Percentiles rank a stretch among this genome's conserved stretches.
Conservation (phyloP, 805 yeast species). For the Pichia exigua region DNA sequence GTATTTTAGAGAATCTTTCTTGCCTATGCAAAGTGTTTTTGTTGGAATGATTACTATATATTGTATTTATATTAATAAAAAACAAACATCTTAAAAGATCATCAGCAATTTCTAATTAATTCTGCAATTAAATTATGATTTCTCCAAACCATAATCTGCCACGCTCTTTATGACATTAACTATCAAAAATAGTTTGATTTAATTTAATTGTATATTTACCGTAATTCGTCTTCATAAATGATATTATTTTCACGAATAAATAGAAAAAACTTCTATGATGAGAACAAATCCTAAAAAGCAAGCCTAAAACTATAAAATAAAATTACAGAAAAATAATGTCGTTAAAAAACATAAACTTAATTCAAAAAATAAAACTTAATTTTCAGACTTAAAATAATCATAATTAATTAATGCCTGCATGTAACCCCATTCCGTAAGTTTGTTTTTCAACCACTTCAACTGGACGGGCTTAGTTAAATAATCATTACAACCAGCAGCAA, state of each 20-base stretch:
- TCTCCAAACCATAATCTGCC: background rate
- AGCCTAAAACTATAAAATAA: background rate
- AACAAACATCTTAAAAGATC: background rate
- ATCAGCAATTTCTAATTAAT: too few relatives aligned
- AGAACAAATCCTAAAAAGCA: background rate
- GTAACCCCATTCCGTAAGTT: conserved; percentile 97
- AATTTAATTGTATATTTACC: background rate
- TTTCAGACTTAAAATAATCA: conserved; percentile 71
- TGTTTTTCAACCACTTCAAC: conserved; percentile 85
- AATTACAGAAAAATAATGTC: background rate
- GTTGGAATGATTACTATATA: conserved; percentile 37
- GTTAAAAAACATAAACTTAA: background rate
- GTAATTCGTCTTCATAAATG: background rate
- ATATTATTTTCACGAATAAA: background rate
- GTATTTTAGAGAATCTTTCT: conserved; percentile 22
- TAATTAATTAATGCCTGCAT: conserved; percentile 96
- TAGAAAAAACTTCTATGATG: background rate
- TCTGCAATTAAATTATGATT: background rate
- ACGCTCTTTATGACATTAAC: background rate
- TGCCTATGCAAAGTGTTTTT: conserved; percentile 25
- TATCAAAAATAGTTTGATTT: too few relatives aligned
- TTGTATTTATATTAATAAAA: conserved; percentile 27
- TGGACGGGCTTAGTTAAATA: conserved; percentile 94
- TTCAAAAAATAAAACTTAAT: background rate
- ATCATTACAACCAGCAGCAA: conserved; percentile 97